These are phyloP conservation scores for Spinellus fusiger DNA, from an alignment of 192 early-diverging fungal genomes.

Conservation along the genomic window DNA sequence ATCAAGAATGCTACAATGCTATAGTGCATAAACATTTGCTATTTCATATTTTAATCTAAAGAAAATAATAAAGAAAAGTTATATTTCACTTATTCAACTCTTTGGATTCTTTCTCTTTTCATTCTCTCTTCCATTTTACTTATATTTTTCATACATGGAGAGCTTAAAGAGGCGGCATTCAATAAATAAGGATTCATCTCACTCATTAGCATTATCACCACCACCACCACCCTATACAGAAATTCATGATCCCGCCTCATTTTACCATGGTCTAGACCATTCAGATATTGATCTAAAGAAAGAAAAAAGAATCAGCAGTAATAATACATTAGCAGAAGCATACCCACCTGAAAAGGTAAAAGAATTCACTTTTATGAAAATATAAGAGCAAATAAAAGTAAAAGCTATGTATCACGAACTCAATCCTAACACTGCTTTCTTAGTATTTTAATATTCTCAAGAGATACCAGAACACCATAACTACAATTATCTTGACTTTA, in stretches of 20 bases:
- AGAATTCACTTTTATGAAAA: background rate
- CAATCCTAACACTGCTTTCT: background rate
- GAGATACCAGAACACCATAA: conserved; percentile 43
- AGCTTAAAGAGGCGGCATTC: background rate
- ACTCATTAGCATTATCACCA: too few species aligned
- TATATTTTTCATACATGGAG: too few species aligned
- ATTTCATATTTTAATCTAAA: background rate
- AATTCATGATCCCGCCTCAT: background rate
- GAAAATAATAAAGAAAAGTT: background rate
- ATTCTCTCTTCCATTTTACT: background rate
- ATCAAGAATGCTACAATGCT: too few species aligned
- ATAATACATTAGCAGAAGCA: background rate
- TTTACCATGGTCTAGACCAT: background rate
- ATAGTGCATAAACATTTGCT: background rate
- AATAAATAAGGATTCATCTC: background rate
- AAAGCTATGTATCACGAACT: too few species aligned
- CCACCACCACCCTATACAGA: background rate
- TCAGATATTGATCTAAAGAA: background rate
- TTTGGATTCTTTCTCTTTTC: background rate
- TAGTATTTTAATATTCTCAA: conserved; percentile 36
- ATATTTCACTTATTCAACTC: background rate
- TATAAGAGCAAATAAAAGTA: background rate
- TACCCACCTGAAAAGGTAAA: background rate
- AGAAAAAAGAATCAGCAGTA: background rate
- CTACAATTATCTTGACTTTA: conserved; percentile 50